These are phyloP conservation scores for Yamadazyma sp. DNA, from an alignment of 805 yeast genomes.

Conservation along the genomic window DNA sequence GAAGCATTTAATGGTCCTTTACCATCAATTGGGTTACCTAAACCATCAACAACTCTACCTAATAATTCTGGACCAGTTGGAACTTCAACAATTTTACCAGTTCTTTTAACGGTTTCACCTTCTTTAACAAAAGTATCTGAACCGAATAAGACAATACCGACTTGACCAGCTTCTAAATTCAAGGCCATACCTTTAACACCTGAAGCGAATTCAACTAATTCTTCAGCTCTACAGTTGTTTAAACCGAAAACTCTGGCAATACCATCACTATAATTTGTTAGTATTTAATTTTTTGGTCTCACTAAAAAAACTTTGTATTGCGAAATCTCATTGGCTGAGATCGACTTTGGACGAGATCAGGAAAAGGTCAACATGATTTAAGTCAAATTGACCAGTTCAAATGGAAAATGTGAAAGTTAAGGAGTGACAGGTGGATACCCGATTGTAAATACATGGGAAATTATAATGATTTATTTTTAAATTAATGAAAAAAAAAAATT, in stretches of 20 bases:
- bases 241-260: conserved; percentile 99
- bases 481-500: too few species aligned
- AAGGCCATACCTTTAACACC: conserved; percentile 99
- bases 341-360: conserved; percentile 5
- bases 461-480: too few species aligned
- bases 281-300: conserved; percentile 20
- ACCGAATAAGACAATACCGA: conserved; percentile 99
- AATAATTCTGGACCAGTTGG: conserved; percentile 97
- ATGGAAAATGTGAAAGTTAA: too few species aligned
- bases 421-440: too few species aligned
- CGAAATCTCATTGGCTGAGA: conserved; percentile 14
- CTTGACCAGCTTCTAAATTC: conserved; percentile 99
- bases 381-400: too few species aligned
- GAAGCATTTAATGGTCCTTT: conserved; percentile 95
- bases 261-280: conserved; percentile 81
- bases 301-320: background rate
- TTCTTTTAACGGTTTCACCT: conserved; percentile 99
- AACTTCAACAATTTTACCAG: conserved; percentile 98
- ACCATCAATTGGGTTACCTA: conserved; percentile 99
- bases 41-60: conserved; percentile 99
- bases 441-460: too few species aligned
- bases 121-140: conserved; percentile 98
- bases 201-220: conserved; percentile 97
- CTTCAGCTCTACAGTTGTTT: conserved; percentile 99
- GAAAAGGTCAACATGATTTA: too few species aligned